Percentiles rank a stretch among this genome's conserved stretches.
These are phyloP conservation scores for Paecilomyces variotii DNA, from an alignment of 2,329 filamentous ascomycete genomes.

Conservation along the genomic window DNA sequence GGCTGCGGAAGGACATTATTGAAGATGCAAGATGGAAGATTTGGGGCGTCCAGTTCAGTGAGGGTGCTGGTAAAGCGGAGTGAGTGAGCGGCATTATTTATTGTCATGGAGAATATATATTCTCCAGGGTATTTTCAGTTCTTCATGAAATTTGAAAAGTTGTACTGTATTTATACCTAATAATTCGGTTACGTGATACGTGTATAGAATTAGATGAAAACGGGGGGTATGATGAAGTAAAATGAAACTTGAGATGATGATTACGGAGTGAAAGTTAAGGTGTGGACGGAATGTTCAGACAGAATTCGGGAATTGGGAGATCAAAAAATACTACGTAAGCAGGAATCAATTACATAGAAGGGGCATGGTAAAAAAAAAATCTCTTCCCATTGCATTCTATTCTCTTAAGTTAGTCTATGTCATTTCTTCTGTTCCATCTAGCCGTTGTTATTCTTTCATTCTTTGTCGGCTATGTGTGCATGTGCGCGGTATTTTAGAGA, in stretches of 20 bases:
- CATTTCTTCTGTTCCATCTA: not conserved
- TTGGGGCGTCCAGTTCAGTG: conserved; percentile 31
- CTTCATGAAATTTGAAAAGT: not conserved
- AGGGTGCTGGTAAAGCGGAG: conserved; percentile 2
- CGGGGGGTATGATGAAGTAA: not conserved
- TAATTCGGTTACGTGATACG: not conserved
- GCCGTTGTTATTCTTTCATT: not conserved
- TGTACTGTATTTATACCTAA: not conserved
- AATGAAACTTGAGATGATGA: not conserved
- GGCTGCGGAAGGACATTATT: conserved; percentile 31
- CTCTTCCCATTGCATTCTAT: not conserved
- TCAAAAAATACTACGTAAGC: not conserved
- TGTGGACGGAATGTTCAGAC: too few species aligned
- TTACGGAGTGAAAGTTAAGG: not conserved
- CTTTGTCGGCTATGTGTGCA: not conserved
- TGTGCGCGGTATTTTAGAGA: not conserved
- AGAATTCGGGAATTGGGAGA: too few species aligned
- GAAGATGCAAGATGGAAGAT: conserved; percentile 35
- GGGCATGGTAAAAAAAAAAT: not conserved
- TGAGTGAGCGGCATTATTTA: not conserved
- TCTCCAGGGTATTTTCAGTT: not conserved
- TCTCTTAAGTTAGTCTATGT: not conserved
- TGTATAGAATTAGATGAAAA: not conserved
- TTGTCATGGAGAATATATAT: not conserved
- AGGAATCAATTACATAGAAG: not conserved